phyloP scores from a whole-genome alignment of 2,329 filamentous ascomycete genomes.

The Ceratocystis harringtonii region DNA sequence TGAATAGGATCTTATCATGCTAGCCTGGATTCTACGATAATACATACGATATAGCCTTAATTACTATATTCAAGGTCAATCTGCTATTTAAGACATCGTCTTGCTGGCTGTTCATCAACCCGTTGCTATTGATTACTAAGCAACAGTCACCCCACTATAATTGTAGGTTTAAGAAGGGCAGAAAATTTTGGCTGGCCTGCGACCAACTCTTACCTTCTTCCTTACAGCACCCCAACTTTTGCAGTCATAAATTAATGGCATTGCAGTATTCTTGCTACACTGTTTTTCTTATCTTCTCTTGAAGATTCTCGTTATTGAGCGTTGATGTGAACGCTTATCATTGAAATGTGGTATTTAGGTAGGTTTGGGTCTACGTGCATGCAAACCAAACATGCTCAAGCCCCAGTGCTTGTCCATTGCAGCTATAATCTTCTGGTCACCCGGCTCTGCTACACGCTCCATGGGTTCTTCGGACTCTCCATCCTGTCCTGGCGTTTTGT shows the following conservation, averaged over 20 bases:
- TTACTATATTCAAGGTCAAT: background rate
- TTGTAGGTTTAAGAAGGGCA: background rate
- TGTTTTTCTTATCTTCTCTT: background rate
- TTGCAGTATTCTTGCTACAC: background rate
- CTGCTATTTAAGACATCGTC: background rate
- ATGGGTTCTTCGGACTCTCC: slow-evolving; percentile 17
- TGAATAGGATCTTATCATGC: background rate
- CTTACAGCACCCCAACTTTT: background rate
- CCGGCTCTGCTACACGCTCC: slow-evolving; percentile 16
- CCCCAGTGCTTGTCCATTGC: background rate
- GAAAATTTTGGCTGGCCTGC: slow-evolving; percentile 1
- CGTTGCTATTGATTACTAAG: slow-evolving; percentile 2
- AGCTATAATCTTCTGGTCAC: slow-evolving; percentile 15
- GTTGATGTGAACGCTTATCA: background rate
- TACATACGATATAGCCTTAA: background rate
- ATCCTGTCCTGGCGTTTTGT: slow-evolving; percentile 14
- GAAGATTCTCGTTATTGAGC: background rate
- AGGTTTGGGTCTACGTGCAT: background rate
- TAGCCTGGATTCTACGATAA: background rate
- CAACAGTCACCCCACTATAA: background rate
- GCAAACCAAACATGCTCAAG: background rate
- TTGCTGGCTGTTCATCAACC: background rate
- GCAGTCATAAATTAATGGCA: background rate
- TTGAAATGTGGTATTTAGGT: background rate
- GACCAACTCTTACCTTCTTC: background rate